Conservation (phyloP, 345 rosid genomes). For the Passiflora organensis region DNA sequence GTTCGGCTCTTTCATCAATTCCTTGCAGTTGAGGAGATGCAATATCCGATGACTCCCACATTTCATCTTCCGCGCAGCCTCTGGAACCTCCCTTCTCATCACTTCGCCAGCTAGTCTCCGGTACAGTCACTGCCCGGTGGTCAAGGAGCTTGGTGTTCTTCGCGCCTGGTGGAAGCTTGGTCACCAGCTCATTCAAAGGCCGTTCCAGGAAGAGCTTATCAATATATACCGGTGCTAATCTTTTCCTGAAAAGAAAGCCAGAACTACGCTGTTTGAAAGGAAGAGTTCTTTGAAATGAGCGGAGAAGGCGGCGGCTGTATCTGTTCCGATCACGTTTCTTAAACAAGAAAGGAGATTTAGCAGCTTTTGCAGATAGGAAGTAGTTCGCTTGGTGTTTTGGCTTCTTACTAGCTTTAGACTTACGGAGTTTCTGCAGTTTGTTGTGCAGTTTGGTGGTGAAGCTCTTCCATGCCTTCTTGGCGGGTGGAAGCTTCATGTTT, state of each 20-base stretch:
- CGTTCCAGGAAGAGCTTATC: conserved; percentile 43
- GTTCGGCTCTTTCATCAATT: conserved; percentile 74
- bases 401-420: conserved; percentile 36
- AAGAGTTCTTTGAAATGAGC: conserved; percentile 1
- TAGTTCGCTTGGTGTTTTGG: conserved; percentile 8
- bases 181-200: conserved; percentile 8
- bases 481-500: conserved; percentile 41
- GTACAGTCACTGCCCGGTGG: neutral
- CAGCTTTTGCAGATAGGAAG: neutral
- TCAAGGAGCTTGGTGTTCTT: conserved; percentile 12
- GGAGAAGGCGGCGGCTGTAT: neutral
- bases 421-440: conserved; percentile 40
- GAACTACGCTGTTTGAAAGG: neutral
- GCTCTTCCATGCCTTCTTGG: conserved; percentile 70
- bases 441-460: conserved; percentile 49
- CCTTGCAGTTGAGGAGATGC: conserved; percentile 48
- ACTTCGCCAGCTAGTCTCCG: conserved; percentile 9
- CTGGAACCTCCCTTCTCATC: neutral
- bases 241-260: conserved; percentile 29
- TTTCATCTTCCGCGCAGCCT: conserved; percentile 22
- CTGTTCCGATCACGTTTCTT: neutral
- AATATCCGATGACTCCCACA: conserved; percentile 44
- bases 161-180: neutral
- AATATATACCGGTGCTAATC: conserved; percentile 41
- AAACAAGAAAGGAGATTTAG: neutral